A percentile compares a stretch with the other conserved stretches of the same genome.
Evolutionary conservation across 805 yeast genomes (phyloP).

Genomic region (Grigorovia humatica): DNA sequence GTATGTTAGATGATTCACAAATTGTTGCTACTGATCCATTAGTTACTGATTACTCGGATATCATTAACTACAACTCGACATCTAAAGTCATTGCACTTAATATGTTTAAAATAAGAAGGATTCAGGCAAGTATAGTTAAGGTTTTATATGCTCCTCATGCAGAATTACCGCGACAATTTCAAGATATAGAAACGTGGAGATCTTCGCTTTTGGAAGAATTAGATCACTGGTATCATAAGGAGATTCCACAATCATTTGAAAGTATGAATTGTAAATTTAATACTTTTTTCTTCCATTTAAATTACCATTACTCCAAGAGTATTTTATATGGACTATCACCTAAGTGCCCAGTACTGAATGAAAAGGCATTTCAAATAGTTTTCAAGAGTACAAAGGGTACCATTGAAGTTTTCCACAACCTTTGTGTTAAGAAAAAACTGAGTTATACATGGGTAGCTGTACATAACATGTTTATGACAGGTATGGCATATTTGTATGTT

Average conservation of each 20-base stretch:
- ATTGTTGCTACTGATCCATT: slow-evolving; percentile 33
- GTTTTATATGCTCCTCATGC: slow-evolving; percentile 56
- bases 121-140: slow-evolving; percentile 71
- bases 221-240: slow-evolving; percentile 48
- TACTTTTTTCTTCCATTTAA: slow-evolving; percentile 56
- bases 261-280: slow-evolving; percentile 70
- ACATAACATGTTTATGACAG: slow-evolving; percentile 81
- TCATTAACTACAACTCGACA: slow-evolving; percentile 38
- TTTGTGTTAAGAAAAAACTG: slow-evolving; percentile 46
- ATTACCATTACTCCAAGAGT: slow-evolving; percentile 65
- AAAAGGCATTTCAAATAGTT: slow-evolving; percentile 45
- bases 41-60: slow-evolving; percentile 32
- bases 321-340: slow-evolving; percentile 74
- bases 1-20: slow-evolving; percentile 61
- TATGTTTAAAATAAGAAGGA: slow-evolving; percentile 56
- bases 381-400: slow-evolving; percentile 57
- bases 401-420: slow-evolving; percentile 49
- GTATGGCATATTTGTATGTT: slow-evolving; percentile 71
- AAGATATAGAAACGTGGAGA: slow-evolving; percentile 53
- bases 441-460: slow-evolving; percentile 93
- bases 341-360: slow-evolving; percentile 43
- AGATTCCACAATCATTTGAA: slow-evolving; percentile 44
- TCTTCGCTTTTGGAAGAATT: slow-evolving; percentile 39
- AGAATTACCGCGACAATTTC: slow-evolving; percentile 57
- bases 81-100: slow-evolving; percentile 60